phyloP scores from a whole-genome alignment of 129 eudicot species.

The Mikania micrantha region DNA sequence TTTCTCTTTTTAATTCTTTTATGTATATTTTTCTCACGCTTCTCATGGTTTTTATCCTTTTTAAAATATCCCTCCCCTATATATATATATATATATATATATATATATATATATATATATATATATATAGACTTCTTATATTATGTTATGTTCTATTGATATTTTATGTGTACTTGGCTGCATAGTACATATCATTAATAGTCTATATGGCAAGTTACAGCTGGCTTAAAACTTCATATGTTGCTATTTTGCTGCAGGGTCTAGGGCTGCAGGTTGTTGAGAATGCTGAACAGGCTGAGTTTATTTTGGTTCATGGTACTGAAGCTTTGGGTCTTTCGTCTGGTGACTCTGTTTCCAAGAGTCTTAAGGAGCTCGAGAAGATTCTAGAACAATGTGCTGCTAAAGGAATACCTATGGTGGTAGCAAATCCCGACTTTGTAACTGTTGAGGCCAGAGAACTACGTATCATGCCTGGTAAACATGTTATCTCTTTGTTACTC shows the following conservation, averaged over 20 bases:
- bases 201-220: constrained; percentile 2
- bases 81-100: no score
- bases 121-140: no score
- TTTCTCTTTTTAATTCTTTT: background rate
- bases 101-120: no score
- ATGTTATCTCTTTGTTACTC: background rate
- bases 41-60: no score
- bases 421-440: constrained; percentile 95
- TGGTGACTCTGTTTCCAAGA: constrained; percentile 58
- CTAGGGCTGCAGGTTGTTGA: constrained; percentile 76
- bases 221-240: background rate
- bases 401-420: constrained; percentile 85
- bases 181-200: constrained; percentile 1
- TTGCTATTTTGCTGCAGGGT: constrained; percentile 42
- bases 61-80: no score
- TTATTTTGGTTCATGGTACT: constrained; percentile 89
- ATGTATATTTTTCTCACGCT: no score
- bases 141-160: no score
- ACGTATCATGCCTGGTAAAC: constrained; percentile 92
- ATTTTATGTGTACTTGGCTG: background rate
- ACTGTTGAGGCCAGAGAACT: constrained; percentile 91
- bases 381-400: constrained; percentile 66
- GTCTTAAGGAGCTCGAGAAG: constrained; percentile 68
- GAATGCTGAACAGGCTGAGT: constrained; percentile 70
- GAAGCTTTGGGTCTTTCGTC: constrained; percentile 89